phyloP scores from a whole-genome alignment of 2,329 filamentous ascomycete species.

The Aureobasidium sp. region DNA sequence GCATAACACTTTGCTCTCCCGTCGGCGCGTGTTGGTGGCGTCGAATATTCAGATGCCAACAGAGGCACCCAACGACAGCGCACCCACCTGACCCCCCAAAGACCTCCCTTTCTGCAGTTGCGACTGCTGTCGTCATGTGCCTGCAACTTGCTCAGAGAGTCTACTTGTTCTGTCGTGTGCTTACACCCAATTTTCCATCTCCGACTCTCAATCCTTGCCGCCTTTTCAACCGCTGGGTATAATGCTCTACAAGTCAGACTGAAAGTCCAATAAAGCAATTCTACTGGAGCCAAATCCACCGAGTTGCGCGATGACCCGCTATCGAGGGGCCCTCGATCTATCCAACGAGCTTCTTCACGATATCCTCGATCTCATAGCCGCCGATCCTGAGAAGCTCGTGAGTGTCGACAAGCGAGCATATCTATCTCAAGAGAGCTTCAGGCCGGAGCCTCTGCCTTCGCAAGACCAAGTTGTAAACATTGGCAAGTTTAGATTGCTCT shows the following conservation, averaged over 20 bases:
- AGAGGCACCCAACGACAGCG: slow-evolving; percentile 4
- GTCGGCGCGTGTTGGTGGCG: slow-evolving; percentile 8
- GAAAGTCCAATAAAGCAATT: not conserved
- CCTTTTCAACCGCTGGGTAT: not conserved
- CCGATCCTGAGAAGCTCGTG: slow-evolving; percentile 45
- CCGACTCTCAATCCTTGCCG: not conserved
- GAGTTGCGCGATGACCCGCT: not conserved
- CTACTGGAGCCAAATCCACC: not conserved
- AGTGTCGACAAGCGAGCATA: slow-evolving; percentile 45
- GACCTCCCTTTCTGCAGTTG: not conserved
- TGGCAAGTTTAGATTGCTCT: slow-evolving; percentile 42
- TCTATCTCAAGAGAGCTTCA: slow-evolving; percentile 48
- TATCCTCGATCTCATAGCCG: slow-evolving; percentile 46
- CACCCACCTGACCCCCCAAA: slow-evolving; percentile 12
- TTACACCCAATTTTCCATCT: not conserved
- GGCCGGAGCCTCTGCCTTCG: slow-evolving; percentile 35
- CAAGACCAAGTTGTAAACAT: slow-evolving; percentile 39
- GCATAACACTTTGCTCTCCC: not conserved
- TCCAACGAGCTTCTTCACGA: slow-evolving; percentile 46
- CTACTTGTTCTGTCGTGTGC: slow-evolving; percentile 3
- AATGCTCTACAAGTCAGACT: not conserved
- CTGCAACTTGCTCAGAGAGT: slow-evolving; percentile 1
- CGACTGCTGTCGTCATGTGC: slow-evolving; percentile 13
- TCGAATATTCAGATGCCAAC: slow-evolving; percentile 6
- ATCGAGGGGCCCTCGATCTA: slow-evolving; percentile 29